phyloP scores from a whole-genome alignment of 208 protist species.

The Strigomonas galati region DNA sequence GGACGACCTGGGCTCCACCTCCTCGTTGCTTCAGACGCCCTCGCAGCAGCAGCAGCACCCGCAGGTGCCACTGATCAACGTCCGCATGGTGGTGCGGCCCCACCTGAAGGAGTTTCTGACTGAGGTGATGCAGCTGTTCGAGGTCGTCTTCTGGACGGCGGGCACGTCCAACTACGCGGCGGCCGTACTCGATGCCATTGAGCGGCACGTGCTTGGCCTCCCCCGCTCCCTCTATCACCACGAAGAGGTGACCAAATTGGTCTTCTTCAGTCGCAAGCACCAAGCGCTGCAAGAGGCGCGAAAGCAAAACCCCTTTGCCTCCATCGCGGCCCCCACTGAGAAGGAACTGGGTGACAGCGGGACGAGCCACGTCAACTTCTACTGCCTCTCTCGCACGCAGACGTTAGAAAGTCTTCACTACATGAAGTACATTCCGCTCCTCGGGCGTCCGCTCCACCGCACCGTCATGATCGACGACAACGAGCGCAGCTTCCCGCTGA shows the following conservation, averaged over 20 bases:
- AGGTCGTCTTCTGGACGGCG: slow-evolving; percentile 87
- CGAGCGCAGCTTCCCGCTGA: slow-evolving; percentile 83
- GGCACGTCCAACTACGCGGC: slow-evolving; percentile 81
- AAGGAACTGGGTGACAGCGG: neutral
- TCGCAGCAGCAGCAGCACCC: neutral
- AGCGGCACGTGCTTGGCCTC: slow-evolving; percentile 71
- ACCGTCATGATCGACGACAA: slow-evolving; percentile 87
- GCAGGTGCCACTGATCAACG: neutral
- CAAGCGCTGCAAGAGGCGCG: too few relatives aligned
- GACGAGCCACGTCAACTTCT: slow-evolving; percentile 76
- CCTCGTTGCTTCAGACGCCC: too few relatives aligned
- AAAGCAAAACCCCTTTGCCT: neutral
- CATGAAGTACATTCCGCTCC: slow-evolving; percentile 88
- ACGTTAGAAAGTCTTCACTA: slow-evolving; percentile 68
- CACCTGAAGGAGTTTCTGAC: slow-evolving; percentile 67
- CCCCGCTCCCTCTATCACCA: slow-evolving; percentile 65
- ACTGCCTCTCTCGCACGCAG: slow-evolving; percentile 76
- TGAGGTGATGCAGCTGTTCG: slow-evolving; percentile 73
- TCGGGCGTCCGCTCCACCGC: slow-evolving; percentile 52
- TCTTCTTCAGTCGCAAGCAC: neutral
- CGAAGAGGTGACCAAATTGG: slow-evolving; percentile 19
- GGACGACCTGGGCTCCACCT: too few relatives aligned
- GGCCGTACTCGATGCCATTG: slow-evolving; percentile 68
- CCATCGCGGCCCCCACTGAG: neutral
- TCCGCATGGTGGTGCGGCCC: slow-evolving; percentile 55